Conservation (phyloP, 345 rosid genomes). For the Pugionium cornutum region DNA sequence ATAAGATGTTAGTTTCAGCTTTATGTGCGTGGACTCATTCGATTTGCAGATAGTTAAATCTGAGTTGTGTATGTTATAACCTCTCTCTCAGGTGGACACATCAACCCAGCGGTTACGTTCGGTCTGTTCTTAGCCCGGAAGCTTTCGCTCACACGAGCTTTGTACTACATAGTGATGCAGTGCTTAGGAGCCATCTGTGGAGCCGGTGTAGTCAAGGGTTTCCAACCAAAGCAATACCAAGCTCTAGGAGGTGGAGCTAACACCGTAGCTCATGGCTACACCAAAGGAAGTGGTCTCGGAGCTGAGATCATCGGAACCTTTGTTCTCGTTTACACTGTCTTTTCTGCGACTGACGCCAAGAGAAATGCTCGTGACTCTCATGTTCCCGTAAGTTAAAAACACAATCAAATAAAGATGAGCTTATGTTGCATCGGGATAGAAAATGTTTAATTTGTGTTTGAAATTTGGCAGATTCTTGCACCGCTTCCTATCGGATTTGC, state of each 20-base stretch:
- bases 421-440: neutral
- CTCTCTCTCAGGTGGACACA: conserved; percentile 48
- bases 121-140: conserved; percentile 44
- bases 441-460: conserved; percentile 9
- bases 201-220: conserved; percentile 58
- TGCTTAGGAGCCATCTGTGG: conserved; percentile 52
- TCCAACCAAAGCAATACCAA: conserved; percentile 44
- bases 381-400: conserved; percentile 45
- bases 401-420: neutral
- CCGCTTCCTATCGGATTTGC: conserved; percentile 59
- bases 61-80: conserved; percentile 15
- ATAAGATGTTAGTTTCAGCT: neutral
- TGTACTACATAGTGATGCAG: conserved; percentile 50
- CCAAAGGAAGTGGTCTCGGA: conserved; percentile 53
- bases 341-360: conserved; percentile 57
- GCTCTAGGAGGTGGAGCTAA: conserved; percentile 54
- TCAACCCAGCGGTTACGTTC: conserved; percentile 48
- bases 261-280: conserved; percentile 47
- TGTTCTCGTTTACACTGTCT: conserved; percentile 29
- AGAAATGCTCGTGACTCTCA: conserved; percentile 61
- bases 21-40: neutral
- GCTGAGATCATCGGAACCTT: conserved; percentile 42
- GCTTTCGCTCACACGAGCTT: conserved; percentile 45
- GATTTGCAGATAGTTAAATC: conserved; percentile 3
- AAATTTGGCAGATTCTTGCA: conserved; percentile 43